Evolutionary conservation across 1,139 yeast genomes (phyloP), one percentile per base, ranked within the genome.

Genomic region (Yamadazyma dushanensis): DNA sequence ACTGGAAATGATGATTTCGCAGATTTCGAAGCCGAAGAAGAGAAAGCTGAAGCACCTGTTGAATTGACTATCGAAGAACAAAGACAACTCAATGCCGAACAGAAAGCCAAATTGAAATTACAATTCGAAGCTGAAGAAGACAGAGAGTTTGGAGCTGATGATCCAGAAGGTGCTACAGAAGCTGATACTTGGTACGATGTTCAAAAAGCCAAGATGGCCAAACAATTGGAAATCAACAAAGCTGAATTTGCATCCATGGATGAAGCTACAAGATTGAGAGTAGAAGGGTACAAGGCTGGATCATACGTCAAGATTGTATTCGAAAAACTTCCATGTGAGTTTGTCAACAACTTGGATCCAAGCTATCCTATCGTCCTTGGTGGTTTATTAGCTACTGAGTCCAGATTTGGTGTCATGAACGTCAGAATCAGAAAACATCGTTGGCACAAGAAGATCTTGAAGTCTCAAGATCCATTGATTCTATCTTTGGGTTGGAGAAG

Each of bases 401-500:
- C 90, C 40, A 76, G 96, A 56, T 92, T 90, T 56, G 99, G 98
- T 10, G 83, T 86, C 50, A 75, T 89, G 70, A 92, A 87, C 57
- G 96, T 88, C 36, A 81, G 97, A 66, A 80, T 94, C 47, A 88
- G 96, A 77, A 82, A 97, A 61, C 99, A 94, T 59, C 82, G 98
- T 70, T 94, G 99, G 99, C 97, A 92, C 63, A 92, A 90, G 58
- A 89, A 89, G 71, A 88, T 94, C 38, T 72, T 94, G 51, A 94
- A 94, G 62, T 80, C 97, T 8, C 95, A 88, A 56, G 99, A 94
- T 66, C 98, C 99, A 1, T 73, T 94, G 47, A 88, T 94, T 44
- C 61, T 94, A 35, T 90, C 97, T 0, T 68, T 94, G 33, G 99
- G 99, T 23, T 94, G 98, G 99, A 80, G 99, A 67, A 76, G 99